A percentile compares a stretch with the other conserved stretches of the same genome.
Conservation (phyloP, 345 rosid species). For the Euphorbia pulcherrima region DNA sequence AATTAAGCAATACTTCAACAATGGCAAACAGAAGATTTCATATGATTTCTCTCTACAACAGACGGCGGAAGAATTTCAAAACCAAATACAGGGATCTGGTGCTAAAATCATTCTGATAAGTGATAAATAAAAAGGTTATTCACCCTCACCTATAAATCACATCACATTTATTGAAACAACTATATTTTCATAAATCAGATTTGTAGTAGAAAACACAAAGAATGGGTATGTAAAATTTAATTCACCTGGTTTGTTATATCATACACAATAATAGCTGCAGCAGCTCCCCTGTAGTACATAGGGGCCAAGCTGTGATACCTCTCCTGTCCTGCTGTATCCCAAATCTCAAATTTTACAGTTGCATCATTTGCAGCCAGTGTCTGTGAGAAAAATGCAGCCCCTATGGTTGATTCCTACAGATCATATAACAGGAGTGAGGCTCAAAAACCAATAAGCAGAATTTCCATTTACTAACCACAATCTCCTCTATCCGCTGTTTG, state of each 20-base stretch:
- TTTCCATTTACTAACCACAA: not conserved
- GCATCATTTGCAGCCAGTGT: conserved; percentile 91
- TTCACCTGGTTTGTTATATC: conserved; percentile 81
- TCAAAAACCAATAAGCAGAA: conserved; percentile 3
- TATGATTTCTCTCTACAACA: not conserved
- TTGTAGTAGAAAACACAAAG: not conserved
- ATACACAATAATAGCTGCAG: conserved; percentile 85
- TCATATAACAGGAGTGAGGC: conserved; percentile 18
- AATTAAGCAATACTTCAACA: not conserved
- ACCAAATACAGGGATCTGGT: not conserved
- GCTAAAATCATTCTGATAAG: not conserved
- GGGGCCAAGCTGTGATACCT: conserved; percentile 97
- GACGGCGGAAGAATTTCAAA: not conserved
- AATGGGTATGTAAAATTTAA: conserved; percentile 9
- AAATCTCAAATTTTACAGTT: conserved; percentile 92
- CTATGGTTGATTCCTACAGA: conserved; percentile 89
- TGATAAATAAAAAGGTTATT: not conserved
- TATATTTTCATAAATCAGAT: not conserved
- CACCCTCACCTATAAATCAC: not conserved
- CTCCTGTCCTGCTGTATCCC: conserved; percentile 99
- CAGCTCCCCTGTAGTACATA: conserved; percentile 98
- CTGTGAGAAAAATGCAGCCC: conserved; percentile 97
- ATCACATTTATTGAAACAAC: not conserved
- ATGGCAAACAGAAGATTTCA: not conserved
- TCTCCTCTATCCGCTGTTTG: not conserved